Percentiles rank a stretch among this genome's conserved stretches.
phyloP scores from a whole-genome alignment of 2,329 filamentous ascomycete species.

The Fusarium equiseti region DNA sequence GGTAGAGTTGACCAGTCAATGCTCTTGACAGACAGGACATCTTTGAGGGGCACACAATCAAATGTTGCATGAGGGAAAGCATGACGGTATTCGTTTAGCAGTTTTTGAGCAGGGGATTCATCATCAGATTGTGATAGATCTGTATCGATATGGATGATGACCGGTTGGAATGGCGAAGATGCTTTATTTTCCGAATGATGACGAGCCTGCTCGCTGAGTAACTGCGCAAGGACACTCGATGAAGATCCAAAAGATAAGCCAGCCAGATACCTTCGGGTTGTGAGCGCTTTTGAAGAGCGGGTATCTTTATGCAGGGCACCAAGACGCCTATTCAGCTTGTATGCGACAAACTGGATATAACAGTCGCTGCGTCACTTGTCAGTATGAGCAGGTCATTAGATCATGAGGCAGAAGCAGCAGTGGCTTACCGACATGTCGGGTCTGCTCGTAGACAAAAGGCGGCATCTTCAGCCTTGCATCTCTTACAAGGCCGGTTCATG shows the following conservation, averaged over 20 bases:
- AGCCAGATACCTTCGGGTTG: slow-evolving; percentile 69
- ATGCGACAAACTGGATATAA: slow-evolving; percentile 80
- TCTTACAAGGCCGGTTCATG: slow-evolving; percentile 47
- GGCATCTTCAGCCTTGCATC: slow-evolving; percentile 51
- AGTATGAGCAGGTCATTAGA: slow-evolving; percentile 3
- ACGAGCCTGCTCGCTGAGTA: slow-evolving; percentile 77
- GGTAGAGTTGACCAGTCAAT: slow-evolving; percentile 67
- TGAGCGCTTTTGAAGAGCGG: slow-evolving; percentile 51
- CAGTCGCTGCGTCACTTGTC: slow-evolving; percentile 62
- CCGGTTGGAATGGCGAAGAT: slow-evolving; percentile 75
- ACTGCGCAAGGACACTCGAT: slow-evolving; percentile 80
- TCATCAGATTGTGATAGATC: slow-evolving; percentile 48
- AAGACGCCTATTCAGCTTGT: slow-evolving; percentile 82
- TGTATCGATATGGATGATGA: slow-evolving; percentile 68
- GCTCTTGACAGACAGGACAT: slow-evolving; percentile 64
- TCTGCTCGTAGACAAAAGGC: slow-evolving; percentile 49
- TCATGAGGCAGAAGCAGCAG: neutral
- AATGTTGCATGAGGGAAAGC: slow-evolving; percentile 76
- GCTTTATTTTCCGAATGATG: slow-evolving; percentile 74
- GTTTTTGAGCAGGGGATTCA: slow-evolving; percentile 53
- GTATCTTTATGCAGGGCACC: slow-evolving; percentile 64
- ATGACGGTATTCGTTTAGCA: slow-evolving; percentile 66
- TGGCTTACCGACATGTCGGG: slow-evolving; percentile 51
- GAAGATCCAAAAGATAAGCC: slow-evolving; percentile 87
- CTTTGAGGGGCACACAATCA: slow-evolving; percentile 71